Conservation (phyloP, 2,329 filamentous ascomycete species). For the Aspergillus sp. region DNA sequence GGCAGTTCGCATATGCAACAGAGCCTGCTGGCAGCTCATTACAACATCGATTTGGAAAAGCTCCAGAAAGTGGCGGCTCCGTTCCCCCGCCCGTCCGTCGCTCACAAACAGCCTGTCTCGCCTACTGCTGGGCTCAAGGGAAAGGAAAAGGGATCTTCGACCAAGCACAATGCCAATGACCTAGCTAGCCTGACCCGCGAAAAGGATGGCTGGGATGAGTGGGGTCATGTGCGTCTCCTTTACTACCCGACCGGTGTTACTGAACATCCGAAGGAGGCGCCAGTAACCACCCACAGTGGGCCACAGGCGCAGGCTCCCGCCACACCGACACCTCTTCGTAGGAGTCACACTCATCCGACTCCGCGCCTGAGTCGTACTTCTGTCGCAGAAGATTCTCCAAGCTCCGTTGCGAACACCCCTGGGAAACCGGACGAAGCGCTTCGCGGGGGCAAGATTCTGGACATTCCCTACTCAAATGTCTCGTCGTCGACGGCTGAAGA, state of each 20-base stretch:
- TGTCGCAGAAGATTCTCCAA: slow-evolving; percentile 49
- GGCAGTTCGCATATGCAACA: slow-evolving; percentile 67
- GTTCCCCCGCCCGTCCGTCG: slow-evolving; percentile 69
- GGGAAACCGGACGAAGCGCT: slow-evolving; percentile 36
- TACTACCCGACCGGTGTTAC: slow-evolving; percentile 63
- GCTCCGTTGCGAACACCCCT: slow-evolving; percentile 46
- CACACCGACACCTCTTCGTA: slow-evolving; percentile 74
- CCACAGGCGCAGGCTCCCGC: slow-evolving; percentile 53
- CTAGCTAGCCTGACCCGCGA: slow-evolving; percentile 71
- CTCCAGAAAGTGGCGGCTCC: slow-evolving; percentile 80
- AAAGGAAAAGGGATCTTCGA: slow-evolving; percentile 66
- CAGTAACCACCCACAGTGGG: slow-evolving; percentile 29
- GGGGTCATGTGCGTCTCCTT: slow-evolving; percentile 75
- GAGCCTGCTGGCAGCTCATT: slow-evolving; percentile 79
- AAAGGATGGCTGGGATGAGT: slow-evolving; percentile 64
- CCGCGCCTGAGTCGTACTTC: slow-evolving; percentile 50
- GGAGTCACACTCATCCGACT: slow-evolving; percentile 61
- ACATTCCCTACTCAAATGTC: slow-evolving; percentile 58
- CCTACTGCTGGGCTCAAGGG: slow-evolving; percentile 63
- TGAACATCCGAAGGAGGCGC: slow-evolving; percentile 31
- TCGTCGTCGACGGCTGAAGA: slow-evolving; percentile 37
- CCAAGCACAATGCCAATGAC: slow-evolving; percentile 74
- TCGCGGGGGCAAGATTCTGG: slow-evolving; percentile 56
- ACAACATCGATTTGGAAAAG: slow-evolving; percentile 69
- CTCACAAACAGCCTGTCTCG: slow-evolving; percentile 48